Evolutionary conservation across 257 asterid species (phyloP), one percentile per base, ranked within the genome.

Genomic region (Forsythia viridissima): DNA sequence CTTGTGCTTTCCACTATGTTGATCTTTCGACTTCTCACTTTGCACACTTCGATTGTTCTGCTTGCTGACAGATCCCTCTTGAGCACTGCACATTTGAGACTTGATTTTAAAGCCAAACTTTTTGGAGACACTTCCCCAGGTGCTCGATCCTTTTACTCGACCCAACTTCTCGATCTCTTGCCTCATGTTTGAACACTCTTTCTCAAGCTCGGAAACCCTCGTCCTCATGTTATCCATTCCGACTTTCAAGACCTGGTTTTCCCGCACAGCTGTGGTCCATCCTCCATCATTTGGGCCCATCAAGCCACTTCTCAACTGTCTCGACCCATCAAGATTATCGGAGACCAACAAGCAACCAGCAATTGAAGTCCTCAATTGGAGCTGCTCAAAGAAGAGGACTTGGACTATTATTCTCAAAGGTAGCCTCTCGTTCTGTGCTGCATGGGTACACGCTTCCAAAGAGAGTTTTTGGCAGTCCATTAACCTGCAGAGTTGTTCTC

Each of bases 401-500:
- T 94, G 99, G 70, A 94, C 97, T 57, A 94, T 87, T 67, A 92
- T 77, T 86, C 99, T 89, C 71, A 94, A 67, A 0, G 98, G 99
- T 51, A 94, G 89, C 84, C 99, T 84, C 80, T 94, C 99, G 67
- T 94, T 94, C 80, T 94, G 99, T 9, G 99, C 99, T 41, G 99
- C 99, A 76, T 94, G 99, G 0, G 99, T 95, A 88, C 98, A 95
- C 9, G 99, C 99, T 84, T 95, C 99, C 16, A 95, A 80, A 11
- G 99, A 95, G 70, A 95, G 98, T 71, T 95, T 95, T 91, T 95
- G 99, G 88, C 99, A 95, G 92, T 95, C 99, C 92, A 95, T 87
- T 41, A 95, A 86, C 80, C 99, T 79, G 87, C 98, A 93, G 78
- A 95, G 99, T 34, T 90, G 94, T 77, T 95, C 99, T 72, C 97